phyloP scores from a whole-genome alignment of 352 stramenopile genomes.

The Globisporangium orthogonon region DNA sequence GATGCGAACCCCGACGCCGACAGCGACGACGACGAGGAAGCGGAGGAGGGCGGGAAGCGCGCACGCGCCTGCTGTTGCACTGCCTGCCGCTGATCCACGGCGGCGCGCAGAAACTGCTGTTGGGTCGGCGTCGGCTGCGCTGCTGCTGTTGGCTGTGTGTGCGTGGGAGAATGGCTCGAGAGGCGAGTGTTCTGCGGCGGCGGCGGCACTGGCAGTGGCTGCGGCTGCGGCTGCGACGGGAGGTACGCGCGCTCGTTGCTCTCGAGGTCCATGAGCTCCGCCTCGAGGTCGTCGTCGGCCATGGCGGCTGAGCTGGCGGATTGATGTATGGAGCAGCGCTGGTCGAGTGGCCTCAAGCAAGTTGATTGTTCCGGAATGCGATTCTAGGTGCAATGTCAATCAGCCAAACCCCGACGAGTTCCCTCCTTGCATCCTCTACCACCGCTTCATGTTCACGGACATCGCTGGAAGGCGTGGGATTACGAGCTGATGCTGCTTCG shows the following conservation, averaged over 20 bases:
- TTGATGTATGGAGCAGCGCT: too few relatives aligned
- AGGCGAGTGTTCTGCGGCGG: background rate
- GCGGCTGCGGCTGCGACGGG: conserved; percentile 13
- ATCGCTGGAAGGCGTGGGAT: too few relatives aligned
- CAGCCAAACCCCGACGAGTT: too few relatives aligned
- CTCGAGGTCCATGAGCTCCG: conserved; percentile 56
- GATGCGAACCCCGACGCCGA: conserved; percentile 3
- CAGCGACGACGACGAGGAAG: conserved; percentile 4
- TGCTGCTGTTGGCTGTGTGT: background rate
- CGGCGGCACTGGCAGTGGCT: background rate
- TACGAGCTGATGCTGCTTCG: too few relatives aligned
- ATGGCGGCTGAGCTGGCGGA: background rate
- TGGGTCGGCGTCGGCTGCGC: background rate
- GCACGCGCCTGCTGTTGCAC: conserved; percentile 7
- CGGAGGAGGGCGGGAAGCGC: conserved; percentile 1
- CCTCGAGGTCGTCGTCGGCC: conserved; percentile 35
- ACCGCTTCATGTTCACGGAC: too few relatives aligned
- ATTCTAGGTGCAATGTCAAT: background rate
- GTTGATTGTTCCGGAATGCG: background rate
- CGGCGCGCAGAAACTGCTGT: conserved; percentile 5
- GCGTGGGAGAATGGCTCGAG: background rate
- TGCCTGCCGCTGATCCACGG: background rate
- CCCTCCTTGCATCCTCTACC: too few relatives aligned
- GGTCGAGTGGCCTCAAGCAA: too few relatives aligned
- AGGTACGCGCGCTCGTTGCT: conserved; percentile 57